A percentile compares a stretch with the other conserved stretches of the same genome.
phyloP scores from a whole-genome alignment of 208 protist species.

The Trypanosomatidae sp. region DNA sequence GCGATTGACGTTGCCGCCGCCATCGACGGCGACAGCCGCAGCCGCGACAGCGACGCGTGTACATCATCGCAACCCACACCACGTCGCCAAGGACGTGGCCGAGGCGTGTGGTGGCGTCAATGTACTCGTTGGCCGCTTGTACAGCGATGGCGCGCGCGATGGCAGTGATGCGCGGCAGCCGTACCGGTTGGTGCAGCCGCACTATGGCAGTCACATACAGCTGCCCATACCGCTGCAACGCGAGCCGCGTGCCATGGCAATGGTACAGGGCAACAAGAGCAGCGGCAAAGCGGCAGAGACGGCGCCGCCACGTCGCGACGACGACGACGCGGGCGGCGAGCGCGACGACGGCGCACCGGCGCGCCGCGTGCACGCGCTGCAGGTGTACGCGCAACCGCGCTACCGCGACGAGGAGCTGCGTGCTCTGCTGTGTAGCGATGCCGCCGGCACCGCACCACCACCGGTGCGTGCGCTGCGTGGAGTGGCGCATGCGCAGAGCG shows the following conservation, averaged over 20 bases:
- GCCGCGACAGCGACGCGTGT: constrained; percentile 25
- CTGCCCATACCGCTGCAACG: no score
- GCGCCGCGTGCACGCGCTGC: constrained; percentile 42
- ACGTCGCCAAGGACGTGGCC: constrained; percentile 71
- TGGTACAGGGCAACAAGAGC: no score
- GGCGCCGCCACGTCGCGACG: no score
- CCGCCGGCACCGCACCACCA: constrained; percentile 6
- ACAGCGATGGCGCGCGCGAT: constrained; percentile 71
- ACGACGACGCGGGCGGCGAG: not conserved
- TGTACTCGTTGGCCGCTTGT: constrained; percentile 52
- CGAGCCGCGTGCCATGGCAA: no score
- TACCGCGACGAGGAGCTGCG: constrained; percentile 40
- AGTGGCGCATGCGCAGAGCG: not conserved
- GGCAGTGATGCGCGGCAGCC: no score
- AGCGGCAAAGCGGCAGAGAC: no score
- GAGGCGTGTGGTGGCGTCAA: constrained; percentile 56
- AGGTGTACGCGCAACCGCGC: constrained; percentile 51
- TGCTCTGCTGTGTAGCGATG: constrained; percentile 15
- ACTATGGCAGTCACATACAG: no score
- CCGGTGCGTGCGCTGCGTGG: not conserved
- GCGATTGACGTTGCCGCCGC: not conserved
- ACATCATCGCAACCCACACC: constrained; percentile 79
- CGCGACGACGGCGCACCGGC: constrained; percentile 11
- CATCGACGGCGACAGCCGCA: constrained; percentile 12
- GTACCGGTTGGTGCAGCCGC: no score